Evolutionary conservation across 2,329 filamentous ascomycete genomes (phyloP).

Genomic region (Claviceps spartinae): DNA sequence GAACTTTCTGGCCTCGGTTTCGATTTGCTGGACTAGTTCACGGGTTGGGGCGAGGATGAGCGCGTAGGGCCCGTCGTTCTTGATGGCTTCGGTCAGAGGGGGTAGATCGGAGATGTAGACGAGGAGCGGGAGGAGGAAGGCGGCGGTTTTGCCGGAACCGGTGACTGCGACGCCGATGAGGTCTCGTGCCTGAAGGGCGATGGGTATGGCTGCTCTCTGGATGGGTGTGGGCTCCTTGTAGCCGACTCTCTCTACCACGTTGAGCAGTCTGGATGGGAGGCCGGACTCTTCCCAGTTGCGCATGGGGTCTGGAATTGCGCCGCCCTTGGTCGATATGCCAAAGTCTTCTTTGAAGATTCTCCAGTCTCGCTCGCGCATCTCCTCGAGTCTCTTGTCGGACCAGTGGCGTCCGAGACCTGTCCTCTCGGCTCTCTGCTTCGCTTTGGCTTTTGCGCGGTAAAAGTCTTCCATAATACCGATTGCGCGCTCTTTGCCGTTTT

Average conservation of each 20-base stretch:
- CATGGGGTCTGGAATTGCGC: slow-evolving; percentile 88
- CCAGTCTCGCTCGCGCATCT: slow-evolving; percentile 98
- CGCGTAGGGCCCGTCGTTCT: slow-evolving; percentile 93
- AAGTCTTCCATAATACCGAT: slow-evolving; percentile 69
- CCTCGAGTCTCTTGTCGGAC: slow-evolving; percentile 81
- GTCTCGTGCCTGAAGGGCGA: slow-evolving; percentile 82
- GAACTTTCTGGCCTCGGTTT: slow-evolving; percentile 86
- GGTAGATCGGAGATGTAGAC: slow-evolving; percentile 91
- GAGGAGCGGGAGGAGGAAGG: slow-evolving; percentile 81
- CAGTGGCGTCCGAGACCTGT: slow-evolving; percentile 83
- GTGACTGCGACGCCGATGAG: slow-evolving; percentile 97
- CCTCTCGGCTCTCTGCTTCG: slow-evolving; percentile 57
- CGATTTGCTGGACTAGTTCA: slow-evolving; percentile 95
- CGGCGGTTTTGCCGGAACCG: slow-evolving; percentile 95
- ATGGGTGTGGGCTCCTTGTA: slow-evolving; percentile 88
- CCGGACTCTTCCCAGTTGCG: slow-evolving; percentile 80
- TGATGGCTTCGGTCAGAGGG: slow-evolving; percentile 68
- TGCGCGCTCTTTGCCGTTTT: slow-evolving; percentile 64
- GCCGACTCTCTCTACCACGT: slow-evolving; percentile 72
- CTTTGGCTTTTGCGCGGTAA: slow-evolving; percentile 48
- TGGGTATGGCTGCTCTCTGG: slow-evolving; percentile 88
- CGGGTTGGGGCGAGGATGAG: slow-evolving; percentile 92
- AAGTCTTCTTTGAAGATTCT: slow-evolving; percentile 99
- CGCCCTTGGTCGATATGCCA: slow-evolving; percentile 89
- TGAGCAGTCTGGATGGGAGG: slow-evolving; percentile 62